Conservation (phyloP, 140 eudicot species). For the Oenanthe javanica region DNA sequence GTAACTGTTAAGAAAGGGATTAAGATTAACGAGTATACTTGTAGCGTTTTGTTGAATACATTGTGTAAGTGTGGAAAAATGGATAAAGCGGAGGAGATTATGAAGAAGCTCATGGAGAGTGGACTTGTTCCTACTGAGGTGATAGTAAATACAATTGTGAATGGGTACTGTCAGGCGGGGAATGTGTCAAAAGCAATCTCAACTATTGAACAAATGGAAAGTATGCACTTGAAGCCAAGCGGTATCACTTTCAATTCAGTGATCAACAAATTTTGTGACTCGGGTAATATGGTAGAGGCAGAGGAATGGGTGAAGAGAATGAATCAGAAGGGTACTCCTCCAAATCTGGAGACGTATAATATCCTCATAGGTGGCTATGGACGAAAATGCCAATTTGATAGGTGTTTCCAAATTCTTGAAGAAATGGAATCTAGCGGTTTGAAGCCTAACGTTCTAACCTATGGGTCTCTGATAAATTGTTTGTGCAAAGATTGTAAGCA, state of each 20-base stretch:
- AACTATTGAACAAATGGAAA: slow-evolving; percentile 42
- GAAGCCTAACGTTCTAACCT: slow-evolving; percentile 41
- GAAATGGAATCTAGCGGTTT: slow-evolving; percentile 55
- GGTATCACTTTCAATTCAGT: slow-evolving; percentile 46
- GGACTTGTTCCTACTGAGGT: slow-evolving; percentile 54
- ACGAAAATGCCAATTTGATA: slow-evolving; percentile 35
- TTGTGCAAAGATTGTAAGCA: slow-evolving; percentile 60
- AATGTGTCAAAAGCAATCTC: slow-evolving; percentile 37
- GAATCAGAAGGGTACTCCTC: slow-evolving; percentile 45
- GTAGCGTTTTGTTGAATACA: slow-evolving; percentile 53
- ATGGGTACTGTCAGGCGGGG: slow-evolving; percentile 53
- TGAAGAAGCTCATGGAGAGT: slow-evolving; percentile 27
- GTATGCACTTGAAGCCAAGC: slow-evolving; percentile 34
- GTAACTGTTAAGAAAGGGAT: slow-evolving; percentile 40
- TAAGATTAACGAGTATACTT: slow-evolving; percentile 33
- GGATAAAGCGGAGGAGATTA: slow-evolving; percentile 48
- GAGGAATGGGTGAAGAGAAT: slow-evolving; percentile 51
- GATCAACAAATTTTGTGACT: slow-evolving; percentile 40
- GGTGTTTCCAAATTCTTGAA: slow-evolving; percentile 62
- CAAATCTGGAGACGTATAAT: slow-evolving; percentile 56
- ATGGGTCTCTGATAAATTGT: slow-evolving; percentile 52
- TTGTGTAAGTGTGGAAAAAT: slow-evolving; percentile 61
- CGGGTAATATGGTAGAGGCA: slow-evolving; percentile 53
- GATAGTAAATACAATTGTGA: slow-evolving; percentile 50
- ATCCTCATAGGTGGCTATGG: slow-evolving; percentile 70